These are phyloP conservation scores for Linum tenue DNA, from an alignment of 345 rosid species.

Conservation along the genomic window DNA sequence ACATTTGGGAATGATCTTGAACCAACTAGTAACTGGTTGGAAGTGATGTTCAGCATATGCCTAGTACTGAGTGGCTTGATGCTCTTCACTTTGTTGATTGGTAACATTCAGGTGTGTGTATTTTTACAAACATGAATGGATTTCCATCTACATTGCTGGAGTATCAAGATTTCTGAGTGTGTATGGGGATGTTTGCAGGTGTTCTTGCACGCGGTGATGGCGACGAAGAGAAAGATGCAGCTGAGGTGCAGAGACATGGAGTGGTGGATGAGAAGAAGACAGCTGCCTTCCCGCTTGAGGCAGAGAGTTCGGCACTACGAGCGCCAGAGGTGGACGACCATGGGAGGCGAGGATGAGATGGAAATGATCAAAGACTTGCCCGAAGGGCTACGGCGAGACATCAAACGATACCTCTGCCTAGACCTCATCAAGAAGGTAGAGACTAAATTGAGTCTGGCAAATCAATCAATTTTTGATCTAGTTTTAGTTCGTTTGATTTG, in stretches of 20 bases:
- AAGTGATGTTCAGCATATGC: slow-evolving; percentile 67
- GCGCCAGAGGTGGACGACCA: slow-evolving; percentile 54
- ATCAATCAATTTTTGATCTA: too few species aligned
- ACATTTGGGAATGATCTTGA: slow-evolving; percentile 74
- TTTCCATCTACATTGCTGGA: too few species aligned
- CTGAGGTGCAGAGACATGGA: slow-evolving; percentile 69
- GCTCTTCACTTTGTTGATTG: slow-evolving; percentile 75
- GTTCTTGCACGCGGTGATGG: slow-evolving; percentile 62
- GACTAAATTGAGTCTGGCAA: too few species aligned
- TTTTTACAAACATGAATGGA: too few species aligned
- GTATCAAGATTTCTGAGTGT: too few species aligned
- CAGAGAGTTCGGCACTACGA: slow-evolving; percentile 74
- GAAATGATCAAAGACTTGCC: slow-evolving; percentile 68
- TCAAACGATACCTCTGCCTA: slow-evolving; percentile 72
- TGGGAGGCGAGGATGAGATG: slow-evolving; percentile 76
- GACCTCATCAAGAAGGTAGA: slow-evolving; percentile 74
- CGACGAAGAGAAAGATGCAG: slow-evolving; percentile 74
- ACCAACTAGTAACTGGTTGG: slow-evolving; percentile 73
- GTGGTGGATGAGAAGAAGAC: slow-evolving; percentile 95
- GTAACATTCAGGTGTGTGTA: slow-evolving; percentile 63
- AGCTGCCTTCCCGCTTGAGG: slow-evolving; percentile 65
- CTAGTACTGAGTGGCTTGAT: slow-evolving; percentile 66
- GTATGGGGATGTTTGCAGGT: slow-evolving; percentile 36
- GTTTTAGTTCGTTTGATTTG: background rate
- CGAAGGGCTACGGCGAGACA: slow-evolving; percentile 78